Evolutionary conservation across 768 basidiomycete genomes (phyloP).

Genomic region (Aureoboletus auriporus): DNA sequence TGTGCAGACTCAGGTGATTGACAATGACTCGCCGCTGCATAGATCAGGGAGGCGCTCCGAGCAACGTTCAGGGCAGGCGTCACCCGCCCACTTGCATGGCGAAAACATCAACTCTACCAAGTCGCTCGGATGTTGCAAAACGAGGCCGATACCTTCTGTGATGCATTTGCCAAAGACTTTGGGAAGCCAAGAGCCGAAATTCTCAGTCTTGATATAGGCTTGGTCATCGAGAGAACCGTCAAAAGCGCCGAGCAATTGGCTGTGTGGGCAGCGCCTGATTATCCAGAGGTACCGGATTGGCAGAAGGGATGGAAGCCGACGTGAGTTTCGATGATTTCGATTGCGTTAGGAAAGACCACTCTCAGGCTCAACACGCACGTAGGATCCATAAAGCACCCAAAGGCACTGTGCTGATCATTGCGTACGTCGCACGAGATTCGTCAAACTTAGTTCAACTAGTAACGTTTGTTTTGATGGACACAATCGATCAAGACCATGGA

Average conservation of each 20-base stretch:
- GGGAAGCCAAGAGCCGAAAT: slow-evolving; percentile 40
- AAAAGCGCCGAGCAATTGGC: slow-evolving; percentile 48
- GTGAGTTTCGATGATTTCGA: slow-evolving; percentile 8
- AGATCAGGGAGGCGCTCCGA: slow-evolving; percentile 38
- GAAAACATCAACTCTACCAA: slow-evolving; percentile 61
- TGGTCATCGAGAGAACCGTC: slow-evolving; percentile 39
- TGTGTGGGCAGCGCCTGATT: slow-evolving; percentile 51
- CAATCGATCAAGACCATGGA: slow-evolving; percentile 61
- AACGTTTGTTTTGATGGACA: background rate
- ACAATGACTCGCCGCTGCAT: background rate
- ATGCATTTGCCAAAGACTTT: slow-evolving; percentile 43
- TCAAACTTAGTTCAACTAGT: background rate
- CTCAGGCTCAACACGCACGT: background rate
- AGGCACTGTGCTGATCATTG: slow-evolving; percentile 57
- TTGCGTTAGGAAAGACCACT: background rate
- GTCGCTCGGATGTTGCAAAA: slow-evolving; percentile 60
- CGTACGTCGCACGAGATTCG: slow-evolving; percentile 37
- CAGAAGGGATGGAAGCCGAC: slow-evolving; percentile 51
- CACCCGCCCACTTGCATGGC: slow-evolving; percentile 53
- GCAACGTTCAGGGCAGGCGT: slow-evolving; percentile 48
- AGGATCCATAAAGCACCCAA: slow-evolving; percentile 52
- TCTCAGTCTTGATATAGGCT: slow-evolving; percentile 41
- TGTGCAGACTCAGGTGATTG: background rate
- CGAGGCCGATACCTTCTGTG: slow-evolving; percentile 50
- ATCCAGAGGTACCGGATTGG: slow-evolving; percentile 35